These are phyloP conservation scores for Pyricularia pennisetigena DNA, from an alignment of 2,329 filamentous ascomycete species.

Conservation along the genomic window DNA sequence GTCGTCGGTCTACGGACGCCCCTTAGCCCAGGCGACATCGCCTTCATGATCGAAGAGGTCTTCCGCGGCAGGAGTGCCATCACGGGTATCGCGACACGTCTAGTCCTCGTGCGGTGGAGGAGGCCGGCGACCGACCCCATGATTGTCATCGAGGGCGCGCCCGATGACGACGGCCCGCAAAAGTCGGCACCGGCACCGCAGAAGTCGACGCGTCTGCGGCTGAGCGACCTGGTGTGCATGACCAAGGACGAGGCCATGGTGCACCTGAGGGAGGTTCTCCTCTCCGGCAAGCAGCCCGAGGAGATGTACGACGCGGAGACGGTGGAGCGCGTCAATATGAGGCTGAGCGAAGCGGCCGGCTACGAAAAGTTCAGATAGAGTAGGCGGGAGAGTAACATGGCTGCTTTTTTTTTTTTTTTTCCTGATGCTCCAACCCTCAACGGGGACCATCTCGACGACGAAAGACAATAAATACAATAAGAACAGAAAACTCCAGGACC, in stretches of 20 bases:
- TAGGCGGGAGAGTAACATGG: not conserved
- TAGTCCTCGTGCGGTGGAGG: constrained; percentile 72
- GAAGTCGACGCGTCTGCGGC: constrained; percentile 58
- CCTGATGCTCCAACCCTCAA: no score
- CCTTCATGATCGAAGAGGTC: constrained; percentile 83
- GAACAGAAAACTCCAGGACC: not conserved
- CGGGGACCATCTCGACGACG: not conserved
- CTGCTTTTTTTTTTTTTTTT: not conserved
- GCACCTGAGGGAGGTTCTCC: constrained; percentile 74
- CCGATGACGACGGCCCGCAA: not conserved
- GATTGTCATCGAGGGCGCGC: constrained; percentile 47
- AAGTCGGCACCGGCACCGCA: constrained; percentile 50
- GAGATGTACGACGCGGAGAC: constrained; percentile 65
- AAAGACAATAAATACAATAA: not conserved
- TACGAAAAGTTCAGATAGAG: constrained; percentile 43
- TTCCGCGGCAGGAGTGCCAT: constrained; percentile 75
- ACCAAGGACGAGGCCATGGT: constrained; percentile 78
- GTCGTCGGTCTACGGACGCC: constrained; percentile 69
- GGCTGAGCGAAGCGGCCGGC: constrained; percentile 55
- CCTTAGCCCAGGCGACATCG: constrained; percentile 68
- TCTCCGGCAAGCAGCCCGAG: constrained; percentile 53
- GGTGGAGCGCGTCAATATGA: constrained; percentile 55
- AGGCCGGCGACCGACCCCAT: constrained; percentile 51
- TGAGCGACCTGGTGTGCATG: constrained; percentile 76
- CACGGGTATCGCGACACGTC: constrained; percentile 68